Conservation (phyloP, 2,329 filamentous ascomycete genomes). For the Shiraia sp. region DNA sequence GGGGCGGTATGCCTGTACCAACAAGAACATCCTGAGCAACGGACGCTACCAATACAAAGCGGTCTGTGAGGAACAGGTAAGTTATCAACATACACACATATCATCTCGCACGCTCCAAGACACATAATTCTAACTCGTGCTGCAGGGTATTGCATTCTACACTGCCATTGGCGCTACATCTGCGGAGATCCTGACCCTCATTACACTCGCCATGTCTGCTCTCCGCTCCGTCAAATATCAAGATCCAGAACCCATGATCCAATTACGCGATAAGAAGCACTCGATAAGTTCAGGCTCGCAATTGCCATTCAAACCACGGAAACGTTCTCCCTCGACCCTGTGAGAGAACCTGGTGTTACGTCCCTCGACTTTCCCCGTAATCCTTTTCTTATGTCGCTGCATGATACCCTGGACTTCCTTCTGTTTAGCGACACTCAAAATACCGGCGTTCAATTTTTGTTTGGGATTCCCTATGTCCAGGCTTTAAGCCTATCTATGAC, state of each 20-base stretch:
- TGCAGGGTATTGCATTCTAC: constrained; percentile 42
- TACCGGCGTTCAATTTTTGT: constrained; percentile 5
- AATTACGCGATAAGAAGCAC: constrained; percentile 31
- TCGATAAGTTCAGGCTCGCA: constrained; percentile 26
- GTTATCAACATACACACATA: background rate
- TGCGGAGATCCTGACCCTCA: constrained; percentile 36
- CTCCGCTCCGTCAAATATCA: constrained; percentile 30
- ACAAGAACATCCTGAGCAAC: constrained; percentile 40
- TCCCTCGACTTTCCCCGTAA: constrained; percentile 4
- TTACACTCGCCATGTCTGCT: constrained; percentile 38
- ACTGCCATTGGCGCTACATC: constrained; percentile 38
- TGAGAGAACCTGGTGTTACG: background rate
- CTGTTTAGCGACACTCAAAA: constrained; percentile 18
- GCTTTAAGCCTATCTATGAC: background rate
- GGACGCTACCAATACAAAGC: constrained; percentile 43
- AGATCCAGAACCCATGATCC: constrained; percentile 25
- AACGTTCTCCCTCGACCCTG: constrained; percentile 10
- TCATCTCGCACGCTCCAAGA: background rate
- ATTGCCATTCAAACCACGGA: constrained; percentile 15
- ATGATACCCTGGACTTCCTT: constrained; percentile 31
- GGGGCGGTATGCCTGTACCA: constrained; percentile 41
- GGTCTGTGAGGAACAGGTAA: constrained; percentile 44
- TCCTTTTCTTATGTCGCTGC: constrained; percentile 19
- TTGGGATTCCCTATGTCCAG: background rate
- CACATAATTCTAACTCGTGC: constrained; percentile 15